Base-by-base conservation (phyloP, 2,329 filamentous ascomycete species). In the Sphaceloma murrayae region DNA sequence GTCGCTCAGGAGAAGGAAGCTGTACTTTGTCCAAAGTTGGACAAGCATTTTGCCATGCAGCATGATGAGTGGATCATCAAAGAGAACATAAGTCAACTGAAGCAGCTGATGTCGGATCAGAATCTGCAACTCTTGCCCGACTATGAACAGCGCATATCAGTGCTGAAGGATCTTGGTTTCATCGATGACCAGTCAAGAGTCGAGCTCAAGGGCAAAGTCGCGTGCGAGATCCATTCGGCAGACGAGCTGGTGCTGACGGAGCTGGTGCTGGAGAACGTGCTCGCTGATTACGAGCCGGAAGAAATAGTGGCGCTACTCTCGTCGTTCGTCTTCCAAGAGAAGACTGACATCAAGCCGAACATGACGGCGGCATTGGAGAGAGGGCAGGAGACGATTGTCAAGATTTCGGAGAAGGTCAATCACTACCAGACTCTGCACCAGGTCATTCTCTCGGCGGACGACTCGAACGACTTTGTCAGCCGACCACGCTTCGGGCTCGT, bases 51-150 rank as follows among this genome's bases (percentile, higher is more conserved):
- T 59, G 83, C 87, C 50, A 93, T 94, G 84, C 85, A 88, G 57
- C 87, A 98, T 58, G 86, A 95, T 58, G 85, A 95, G 64, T 96
- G 89, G 87, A 74, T 94, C 34, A 86, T 98, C 61, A 85, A 91
- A 60, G 87, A 94, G 60, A 88, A 93, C 55, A 95, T 98, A 54
- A 77, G 80, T 10, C 80, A 88, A 49, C 72, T 98, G 48, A 85
- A 88, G 49, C 82, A 86, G 58, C 73, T 89, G 19, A 86, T 96
- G 66, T 95, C 91, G 1, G 87, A 96, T 60, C 89, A 96, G 60
- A 96, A 96, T 58, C 76, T 98, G 2, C 88, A 95, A 58, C 75
- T 98, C 3, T 75, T 98, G 7, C 91, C 91, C 0, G 91, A 98
- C 64, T 98, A 98, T 59, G 85, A 96, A 58, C 91, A 96, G 65